Evolutionary conservation across 805 yeast species (phyloP), one percentile per base, ranked within the genome.

Genomic region (Saccharomycopsis fibuligera): DNA sequence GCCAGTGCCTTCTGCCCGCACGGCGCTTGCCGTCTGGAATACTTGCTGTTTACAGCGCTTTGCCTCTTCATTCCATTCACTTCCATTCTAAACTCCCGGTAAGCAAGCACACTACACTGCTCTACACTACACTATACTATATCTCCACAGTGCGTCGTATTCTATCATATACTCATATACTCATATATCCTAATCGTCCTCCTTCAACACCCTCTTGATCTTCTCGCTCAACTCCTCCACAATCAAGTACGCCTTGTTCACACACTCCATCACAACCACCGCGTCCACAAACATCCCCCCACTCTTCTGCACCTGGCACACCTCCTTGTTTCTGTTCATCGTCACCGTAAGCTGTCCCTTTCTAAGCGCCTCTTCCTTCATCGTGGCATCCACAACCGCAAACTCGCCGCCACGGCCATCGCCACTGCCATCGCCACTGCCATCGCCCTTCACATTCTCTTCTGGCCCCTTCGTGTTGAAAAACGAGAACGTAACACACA

Each of bases 211-310:
- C 4, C 61, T 56, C 44, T 78, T 73, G 40, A 91, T 85, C 59
- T 76, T 69, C 29, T 79, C 79, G 0, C 96, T 86, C 50, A 86
- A 60, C 23, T 62, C 59, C 48, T 78, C 80, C 6, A 87, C 93
- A 29, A 81, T 73, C 3, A 63, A 61, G 58, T 76, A 78, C 1
- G 96, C 93, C 49, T 73, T 68, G 50, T 75, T 76, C 29, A 85
- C 75, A 61, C 93, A 83, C 23, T 80, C 78, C 70, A 87, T 69
- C 44, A 91, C 66, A 23, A 75, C 68, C 33, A 74, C 60, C 0
- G 93, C 87, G 58, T 86, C 90, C 55, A 91, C 78, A 5, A 90
- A 86, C 41, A 86, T 68, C 0, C 96, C 97, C 44, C 98, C 99
- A 29, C 89, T 86, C 60, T 91, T 93, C 38, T 84, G 75, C 25